Evolutionary conservation across 164 flowering plant species (phyloP), one percentile per base, ranked within the genome.

Genomic region (Stephania japonica): DNA sequence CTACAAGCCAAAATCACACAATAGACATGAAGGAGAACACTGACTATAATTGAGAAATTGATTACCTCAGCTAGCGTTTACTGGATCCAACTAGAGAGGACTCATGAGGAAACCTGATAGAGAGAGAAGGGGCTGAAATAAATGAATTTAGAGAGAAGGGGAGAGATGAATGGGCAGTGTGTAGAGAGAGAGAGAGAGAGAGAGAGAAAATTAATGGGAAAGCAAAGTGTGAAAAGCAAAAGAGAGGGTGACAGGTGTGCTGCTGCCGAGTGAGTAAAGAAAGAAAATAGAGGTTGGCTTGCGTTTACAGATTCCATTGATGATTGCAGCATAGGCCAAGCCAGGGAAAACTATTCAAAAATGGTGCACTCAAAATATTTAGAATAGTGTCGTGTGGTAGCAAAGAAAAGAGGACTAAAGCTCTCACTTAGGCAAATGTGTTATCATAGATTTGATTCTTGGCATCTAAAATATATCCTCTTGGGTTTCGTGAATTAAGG

Each of bases 281-380:
- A 47, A 49, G 65, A 23, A 61, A 9, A 61, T 23, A 61, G 27
- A n/a, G 67, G 69, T 74, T 86, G 81, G 83, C 87, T 86, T 86
- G 76, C 27, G 73, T 64, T 77, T 82, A 42, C 80, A 79, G 81
- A 73, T 76, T 84, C 76, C 74, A n/a, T 32, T 32, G 49, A 12
- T 70, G 47, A 49, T 2, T 44, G 50, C 62, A 53, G 18, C 19
- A 44, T 1, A 44, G 5, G 47, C 71, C 8, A 21, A 3, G 11
- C 10, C 19, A 69, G 59, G 61, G 44, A 65, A 77, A 44, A 44
- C 38, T 8, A 44, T 44, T 44, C 50, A 44, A 44, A 13, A 32
- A 32, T 32, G 38, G 2, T 32, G 38, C 38, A 32, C 4, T 32
- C 2, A 32, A 32, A 32, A 32, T 32, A 32, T 4, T 32, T 32